phyloP scores from a whole-genome alignment of 2,329 filamentous ascomycete species.

The Sporothrix phasma region DNA sequence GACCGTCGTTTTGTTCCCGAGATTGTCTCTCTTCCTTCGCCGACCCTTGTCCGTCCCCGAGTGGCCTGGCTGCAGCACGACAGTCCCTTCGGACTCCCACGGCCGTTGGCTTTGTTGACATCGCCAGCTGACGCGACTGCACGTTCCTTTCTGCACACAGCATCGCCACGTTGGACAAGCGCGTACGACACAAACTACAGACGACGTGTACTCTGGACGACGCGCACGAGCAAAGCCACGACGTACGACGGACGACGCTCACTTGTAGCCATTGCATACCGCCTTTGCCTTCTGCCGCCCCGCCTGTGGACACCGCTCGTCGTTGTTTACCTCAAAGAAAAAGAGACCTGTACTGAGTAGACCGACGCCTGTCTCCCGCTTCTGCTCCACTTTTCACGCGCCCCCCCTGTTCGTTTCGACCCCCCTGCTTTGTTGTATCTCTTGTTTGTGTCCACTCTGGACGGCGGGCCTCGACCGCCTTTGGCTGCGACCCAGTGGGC shows the following conservation, averaged over 20 bases:
- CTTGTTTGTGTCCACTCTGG: conserved; percentile 2
- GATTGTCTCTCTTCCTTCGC: background rate
- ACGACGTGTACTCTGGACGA: background rate
- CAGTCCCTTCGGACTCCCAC: background rate
- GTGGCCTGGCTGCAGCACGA: background rate
- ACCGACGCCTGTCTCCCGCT: conserved; percentile 3
- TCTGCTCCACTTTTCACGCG: background rate
- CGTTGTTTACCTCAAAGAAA: conserved; percentile 7
- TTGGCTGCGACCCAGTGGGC: conserved; percentile 8
- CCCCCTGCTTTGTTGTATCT: conserved; percentile 8
- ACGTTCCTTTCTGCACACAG: background rate
- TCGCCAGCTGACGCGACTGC: background rate
- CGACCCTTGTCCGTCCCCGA: no score
- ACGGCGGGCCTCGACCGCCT: background rate
- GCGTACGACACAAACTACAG: background rate
- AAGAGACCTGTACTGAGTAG: background rate
- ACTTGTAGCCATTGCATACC: background rate
- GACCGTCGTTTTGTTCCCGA: background rate
- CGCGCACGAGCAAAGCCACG: background rate
- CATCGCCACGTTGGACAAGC: conserved; percentile 1
- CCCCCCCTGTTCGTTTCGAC: background rate
- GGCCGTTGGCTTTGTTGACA: conserved; percentile 7
- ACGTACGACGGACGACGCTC: background rate
- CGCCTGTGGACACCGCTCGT: background rate
- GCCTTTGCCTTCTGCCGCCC: background rate